Conservation (phyloP, 75 land plant species). For the Pinus albicaulis region DNA sequence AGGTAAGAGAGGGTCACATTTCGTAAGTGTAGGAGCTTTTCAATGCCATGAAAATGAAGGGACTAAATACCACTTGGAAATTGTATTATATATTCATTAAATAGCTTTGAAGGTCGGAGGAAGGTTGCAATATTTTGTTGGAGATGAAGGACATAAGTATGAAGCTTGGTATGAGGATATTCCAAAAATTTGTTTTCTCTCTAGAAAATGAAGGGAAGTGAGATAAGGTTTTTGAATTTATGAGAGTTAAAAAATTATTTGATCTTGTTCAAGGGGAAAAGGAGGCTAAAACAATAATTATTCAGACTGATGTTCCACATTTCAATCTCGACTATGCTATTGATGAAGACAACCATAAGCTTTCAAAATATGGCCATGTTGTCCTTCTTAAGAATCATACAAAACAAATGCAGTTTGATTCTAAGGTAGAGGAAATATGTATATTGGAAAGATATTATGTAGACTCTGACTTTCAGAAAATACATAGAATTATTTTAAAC, state of each 20-base stretch:
- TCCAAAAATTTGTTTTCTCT: conserved; percentile 23
- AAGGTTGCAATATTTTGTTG: no score
- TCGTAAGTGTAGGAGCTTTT: conserved; percentile 36
- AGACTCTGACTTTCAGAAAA: conserved; percentile 27
- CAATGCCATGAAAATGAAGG: conserved; percentile 25
- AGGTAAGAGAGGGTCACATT: conserved; percentile 24
- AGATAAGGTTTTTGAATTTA: conserved; percentile 13
- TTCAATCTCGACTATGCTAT: no score
- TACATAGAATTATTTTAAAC: conserved; percentile 34
- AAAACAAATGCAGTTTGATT: no score
- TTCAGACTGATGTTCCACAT: neutral
- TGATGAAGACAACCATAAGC: no score
- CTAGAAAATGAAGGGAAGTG: no score
- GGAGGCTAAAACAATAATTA: neutral
- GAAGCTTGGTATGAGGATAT: conserved; percentile 14
- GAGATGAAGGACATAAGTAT: conserved; percentile 32
- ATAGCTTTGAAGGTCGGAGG: conserved; percentile 47
- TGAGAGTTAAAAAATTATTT: conserved; percentile 4
- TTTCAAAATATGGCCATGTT: neutral
- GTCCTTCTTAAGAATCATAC: no score
- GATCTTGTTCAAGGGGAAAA: neutral
- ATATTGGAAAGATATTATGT: no score
- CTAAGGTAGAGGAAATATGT: no score
- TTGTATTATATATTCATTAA: conserved; percentile 41
- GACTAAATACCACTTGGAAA: conserved; percentile 27